Evolutionary conservation across 2,329 filamentous ascomycete species (phyloP).

Genomic region (Clarireedia monteithiana): DNA sequence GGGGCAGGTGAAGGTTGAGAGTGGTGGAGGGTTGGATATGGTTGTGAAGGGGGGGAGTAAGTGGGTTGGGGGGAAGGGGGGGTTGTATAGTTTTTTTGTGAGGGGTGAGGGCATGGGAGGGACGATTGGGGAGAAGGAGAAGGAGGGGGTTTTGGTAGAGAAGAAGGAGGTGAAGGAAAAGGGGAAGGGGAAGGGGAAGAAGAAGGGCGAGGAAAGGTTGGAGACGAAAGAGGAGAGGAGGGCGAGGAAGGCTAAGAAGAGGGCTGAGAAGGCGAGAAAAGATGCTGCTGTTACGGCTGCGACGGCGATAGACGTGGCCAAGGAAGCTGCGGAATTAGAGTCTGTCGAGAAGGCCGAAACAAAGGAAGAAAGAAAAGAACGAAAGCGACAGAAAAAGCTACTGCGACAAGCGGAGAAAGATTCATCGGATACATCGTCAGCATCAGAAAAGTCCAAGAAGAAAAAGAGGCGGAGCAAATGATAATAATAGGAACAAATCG

Average conservation of each 20-base stretch:
- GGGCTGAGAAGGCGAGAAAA: conserved; percentile 30
- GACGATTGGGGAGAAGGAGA: conserved; percentile 41
- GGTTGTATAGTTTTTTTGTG: conserved; percentile 77
- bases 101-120: conserved; percentile 70
- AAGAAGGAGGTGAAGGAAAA: conserved; percentile 21
- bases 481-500: neutral
- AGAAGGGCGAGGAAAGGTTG: conserved; percentile 30
- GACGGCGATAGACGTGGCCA: neutral
- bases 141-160: conserved; percentile 10
- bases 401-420: conserved; percentile 17
- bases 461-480: conserved; percentile 26
- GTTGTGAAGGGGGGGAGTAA: conserved; percentile 46
- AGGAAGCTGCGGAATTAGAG: neutral
- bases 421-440: conserved; percentile 13
- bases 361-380: conserved; percentile 33
- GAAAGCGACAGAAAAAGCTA: conserved; percentile 30
- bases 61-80: conserved; percentile 47
- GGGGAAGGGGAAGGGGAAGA: conserved; percentile 27
- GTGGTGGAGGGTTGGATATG: conserved; percentile 46
- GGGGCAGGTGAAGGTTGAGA: conserved; percentile 48
- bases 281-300: conserved; percentile 3
- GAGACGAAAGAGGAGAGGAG: conserved; percentile 26
- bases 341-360: conserved; percentile 16
- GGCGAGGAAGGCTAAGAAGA: conserved; percentile 31
- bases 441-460: conserved; percentile 26